Conservation (phyloP, 176 grass and related monocot genomes). For the Oryza glumipatula region DNA sequence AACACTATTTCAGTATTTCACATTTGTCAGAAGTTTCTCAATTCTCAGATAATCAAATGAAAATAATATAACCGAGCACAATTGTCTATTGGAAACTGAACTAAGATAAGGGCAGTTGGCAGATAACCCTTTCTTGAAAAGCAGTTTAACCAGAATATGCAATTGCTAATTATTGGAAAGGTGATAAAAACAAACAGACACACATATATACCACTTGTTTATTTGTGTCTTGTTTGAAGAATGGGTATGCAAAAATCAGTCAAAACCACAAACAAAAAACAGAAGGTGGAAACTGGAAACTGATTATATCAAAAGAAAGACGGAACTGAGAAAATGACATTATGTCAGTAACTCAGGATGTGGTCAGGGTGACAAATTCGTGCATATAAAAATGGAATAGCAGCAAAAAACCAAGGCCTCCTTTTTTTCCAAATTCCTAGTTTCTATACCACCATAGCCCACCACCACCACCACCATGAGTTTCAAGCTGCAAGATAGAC, state of each 20-base stretch:
- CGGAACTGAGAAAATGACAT: not conserved
- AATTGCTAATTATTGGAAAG: conserved; percentile 23
- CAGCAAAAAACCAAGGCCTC: not conserved
- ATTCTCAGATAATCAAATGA: not conserved
- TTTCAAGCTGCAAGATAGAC: not conserved
- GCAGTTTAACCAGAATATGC: conserved; percentile 15
- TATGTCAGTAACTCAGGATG: not conserved
- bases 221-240: not conserved
- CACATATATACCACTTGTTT: not conserved
- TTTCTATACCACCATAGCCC: conserved; percentile 6
- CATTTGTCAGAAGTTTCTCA: not conserved
- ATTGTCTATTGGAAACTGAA: conserved; percentile 14
- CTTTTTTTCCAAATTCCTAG: not conserved
- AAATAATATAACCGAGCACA: not conserved
- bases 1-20: not conserved
- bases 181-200: conserved; percentile 23
- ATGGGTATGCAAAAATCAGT: not conserved
- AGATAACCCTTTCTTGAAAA: conserved; percentile 11
- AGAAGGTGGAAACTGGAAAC: conserved; percentile 6
- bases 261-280: not conserved
- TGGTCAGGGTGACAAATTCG: not conserved
- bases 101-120: not conserved
- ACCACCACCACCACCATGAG: not conserved
- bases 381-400: not conserved
- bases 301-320: not conserved